These are phyloP conservation scores for Waltergamsia citrina DNA, from an alignment of 2,329 filamentous ascomycete genomes.

Conservation along the genomic window DNA sequence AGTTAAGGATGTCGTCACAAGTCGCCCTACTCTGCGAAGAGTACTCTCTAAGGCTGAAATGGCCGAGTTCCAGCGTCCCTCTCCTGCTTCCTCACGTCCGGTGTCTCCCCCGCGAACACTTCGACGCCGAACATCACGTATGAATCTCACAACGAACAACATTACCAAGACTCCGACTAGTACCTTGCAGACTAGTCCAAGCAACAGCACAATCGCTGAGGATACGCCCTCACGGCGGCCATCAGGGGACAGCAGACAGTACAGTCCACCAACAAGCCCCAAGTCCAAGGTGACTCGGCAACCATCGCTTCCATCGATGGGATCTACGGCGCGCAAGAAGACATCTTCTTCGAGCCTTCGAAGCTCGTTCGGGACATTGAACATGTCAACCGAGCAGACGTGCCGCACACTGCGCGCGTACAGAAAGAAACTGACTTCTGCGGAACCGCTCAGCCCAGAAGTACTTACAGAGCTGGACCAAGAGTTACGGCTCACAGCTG, in stretches of 20 bases:
- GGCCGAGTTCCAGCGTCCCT: slow-evolving; percentile 61
- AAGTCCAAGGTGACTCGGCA: slow-evolving; percentile 35
- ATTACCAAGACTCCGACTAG: slow-evolving; percentile 28
- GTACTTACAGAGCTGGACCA: slow-evolving; percentile 53
- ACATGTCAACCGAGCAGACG: slow-evolving; percentile 54
- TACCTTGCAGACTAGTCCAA: slow-evolving; percentile 28
- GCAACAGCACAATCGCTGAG: slow-evolving; percentile 27
- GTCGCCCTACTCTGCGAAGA: slow-evolving; percentile 67
- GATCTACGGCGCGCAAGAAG: slow-evolving; percentile 36
- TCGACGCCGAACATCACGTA: slow-evolving; percentile 43
- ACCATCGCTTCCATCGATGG: slow-evolving; percentile 45
- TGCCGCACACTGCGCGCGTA: slow-evolving; percentile 53
- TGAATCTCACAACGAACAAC: slow-evolving; percentile 27
- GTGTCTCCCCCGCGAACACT: slow-evolving; percentile 39
- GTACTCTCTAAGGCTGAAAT: slow-evolving; percentile 83
- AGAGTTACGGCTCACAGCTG: slow-evolving; percentile 52
- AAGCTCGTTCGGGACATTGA: slow-evolving; percentile 42
- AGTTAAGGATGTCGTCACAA: slow-evolving; percentile 39
- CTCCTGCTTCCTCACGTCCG: slow-evolving; percentile 16
- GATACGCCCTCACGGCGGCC: slow-evolving; percentile 37
- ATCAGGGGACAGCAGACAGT: slow-evolving; percentile 31
- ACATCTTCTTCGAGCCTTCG: slow-evolving; percentile 34
- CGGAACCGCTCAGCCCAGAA: slow-evolving; percentile 46
- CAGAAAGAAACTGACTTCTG: slow-evolving; percentile 50
- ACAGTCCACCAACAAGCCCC: slow-evolving; percentile 41